Evolutionary conservation across 208 protist genomes (phyloP).

Genomic region (Acanthamoeba quina): DNA sequence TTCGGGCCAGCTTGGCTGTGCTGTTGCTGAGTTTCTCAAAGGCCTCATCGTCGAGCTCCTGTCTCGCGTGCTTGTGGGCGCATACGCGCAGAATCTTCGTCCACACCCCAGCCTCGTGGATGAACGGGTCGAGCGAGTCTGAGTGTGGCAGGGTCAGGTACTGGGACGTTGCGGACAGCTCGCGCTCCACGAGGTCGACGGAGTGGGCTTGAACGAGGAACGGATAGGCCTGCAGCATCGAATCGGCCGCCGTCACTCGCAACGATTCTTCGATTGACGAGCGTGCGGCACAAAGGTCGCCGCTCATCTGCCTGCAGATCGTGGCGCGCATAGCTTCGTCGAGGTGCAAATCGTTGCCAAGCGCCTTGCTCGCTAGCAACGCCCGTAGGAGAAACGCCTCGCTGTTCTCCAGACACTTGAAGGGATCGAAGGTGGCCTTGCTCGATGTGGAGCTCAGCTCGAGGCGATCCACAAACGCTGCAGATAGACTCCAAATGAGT

Average conservation of each 20-base stretch:
- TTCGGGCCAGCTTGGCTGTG: constrained; percentile 46
- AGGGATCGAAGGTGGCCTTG: constrained; percentile 1
- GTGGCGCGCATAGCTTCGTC: background rate
- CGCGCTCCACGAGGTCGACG: constrained; percentile 3
- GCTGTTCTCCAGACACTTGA: constrained; percentile 23
- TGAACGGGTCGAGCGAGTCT: constrained; percentile 16
- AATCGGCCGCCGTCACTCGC: background rate
- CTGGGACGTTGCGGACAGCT: constrained; percentile 7
- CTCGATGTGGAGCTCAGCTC: background rate
- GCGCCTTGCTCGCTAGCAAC: constrained; percentile 36
- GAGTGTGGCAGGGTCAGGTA: background rate
- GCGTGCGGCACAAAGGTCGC: background rate
- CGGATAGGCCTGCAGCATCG: constrained; percentile 38
- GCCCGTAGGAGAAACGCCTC: constrained; percentile 15
- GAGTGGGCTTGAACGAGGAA: constrained; percentile 59
- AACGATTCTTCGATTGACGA: constrained; percentile 24
- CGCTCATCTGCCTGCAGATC: constrained; percentile 29
- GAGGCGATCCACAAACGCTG: background rate
- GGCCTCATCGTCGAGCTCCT: constrained; percentile 11
- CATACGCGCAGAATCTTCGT: constrained; percentile 46
- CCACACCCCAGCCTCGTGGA: constrained; percentile 50
- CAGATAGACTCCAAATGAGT: background rate
- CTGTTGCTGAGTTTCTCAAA: background rate
- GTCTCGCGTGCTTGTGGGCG: background rate
- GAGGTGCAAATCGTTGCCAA: constrained; percentile 3